A percentile compares a stretch with the other conserved stretches of the same genome.
These are phyloP conservation scores for Phytophthora megakarya DNA, from an alignment of 352 stramenopile genomes.

Conservation along the genomic window DNA sequence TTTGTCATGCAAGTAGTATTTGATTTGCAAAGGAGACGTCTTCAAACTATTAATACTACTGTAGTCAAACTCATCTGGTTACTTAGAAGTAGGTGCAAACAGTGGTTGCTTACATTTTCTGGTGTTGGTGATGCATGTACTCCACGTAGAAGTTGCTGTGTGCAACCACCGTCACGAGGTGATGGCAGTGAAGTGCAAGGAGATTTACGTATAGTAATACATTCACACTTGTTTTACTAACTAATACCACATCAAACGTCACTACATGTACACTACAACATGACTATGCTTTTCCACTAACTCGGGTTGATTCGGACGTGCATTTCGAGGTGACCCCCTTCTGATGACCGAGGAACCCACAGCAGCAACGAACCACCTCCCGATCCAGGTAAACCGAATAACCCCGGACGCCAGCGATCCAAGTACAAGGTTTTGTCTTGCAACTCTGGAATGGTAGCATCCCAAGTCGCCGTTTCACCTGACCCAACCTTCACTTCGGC, in stretches of 20 bases:
- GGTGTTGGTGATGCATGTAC: too few species aligned
- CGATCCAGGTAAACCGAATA: slow-evolving; percentile 10
- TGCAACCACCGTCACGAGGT: background rate
- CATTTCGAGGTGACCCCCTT: slow-evolving; percentile 17
- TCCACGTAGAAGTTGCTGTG: too few species aligned
- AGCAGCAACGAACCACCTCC: slow-evolving; percentile 19
- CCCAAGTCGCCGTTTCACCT: slow-evolving; percentile 12
- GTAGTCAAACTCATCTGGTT: background rate
- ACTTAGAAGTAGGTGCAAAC: too few species aligned
- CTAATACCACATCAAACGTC: background rate
- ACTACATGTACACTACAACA: too few species aligned
- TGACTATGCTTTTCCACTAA: background rate
- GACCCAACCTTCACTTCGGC: slow-evolving; percentile 9
- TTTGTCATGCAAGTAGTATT: background rate
- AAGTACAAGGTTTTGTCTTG: slow-evolving; percentile 26
- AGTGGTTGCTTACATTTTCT: too few species aligned
- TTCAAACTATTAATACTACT: too few species aligned
- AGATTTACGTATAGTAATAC: background rate
- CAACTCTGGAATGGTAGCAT: slow-evolving; percentile 9
- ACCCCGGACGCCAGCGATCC: slow-evolving; percentile 17
- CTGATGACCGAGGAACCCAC: slow-evolving; percentile 11
- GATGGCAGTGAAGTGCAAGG: background rate
- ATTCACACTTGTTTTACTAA: background rate
- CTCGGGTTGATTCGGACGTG: slow-evolving; percentile 16
- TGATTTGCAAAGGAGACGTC: background rate